phyloP scores from a whole-genome alignment of 495 filamentous ascomycete genomes.

The Cladorrhinum samala region DNA sequence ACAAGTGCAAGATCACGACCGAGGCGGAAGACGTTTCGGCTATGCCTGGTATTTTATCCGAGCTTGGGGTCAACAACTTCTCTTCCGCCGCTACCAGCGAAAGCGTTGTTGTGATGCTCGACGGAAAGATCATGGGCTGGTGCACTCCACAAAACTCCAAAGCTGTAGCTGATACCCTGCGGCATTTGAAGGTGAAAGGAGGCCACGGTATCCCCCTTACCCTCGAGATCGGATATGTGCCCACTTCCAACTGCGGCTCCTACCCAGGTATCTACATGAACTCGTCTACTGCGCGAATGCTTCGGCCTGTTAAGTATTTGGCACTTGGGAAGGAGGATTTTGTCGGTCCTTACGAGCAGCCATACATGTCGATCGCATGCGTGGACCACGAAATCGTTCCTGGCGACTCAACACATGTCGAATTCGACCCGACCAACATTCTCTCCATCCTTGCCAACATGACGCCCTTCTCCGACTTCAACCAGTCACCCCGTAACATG shows the following conservation, averaged over 20 bases:
- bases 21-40: constrained; percentile 60
- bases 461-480: constrained; percentile 98
- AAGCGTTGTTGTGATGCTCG: constrained; percentile 80
- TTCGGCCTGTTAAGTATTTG: constrained; percentile 86
- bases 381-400: constrained; percentile 75
- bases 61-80: constrained; percentile 67
- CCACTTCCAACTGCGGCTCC: constrained; percentile 77
- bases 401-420: constrained; percentile 85
- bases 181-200: constrained; percentile 94
- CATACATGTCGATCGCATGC: constrained; percentile 96
- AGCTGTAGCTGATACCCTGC: constrained; percentile 71
- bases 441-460: constrained; percentile 97
- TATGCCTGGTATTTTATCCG: constrained; percentile 62
- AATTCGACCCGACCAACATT: constrained; percentile 93
- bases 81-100: constrained; percentile 71
- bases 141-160: constrained; percentile 77
- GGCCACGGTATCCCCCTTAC: constrained; percentile 74
- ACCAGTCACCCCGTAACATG: constrained; percentile 98
- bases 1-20: constrained; percentile 89
- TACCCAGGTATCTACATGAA: constrained; percentile 96
- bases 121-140: constrained; percentile 85
- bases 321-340: constrained; percentile 76
- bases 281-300: constrained; percentile 77
- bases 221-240: constrained; percentile 88
- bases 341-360: constrained; percentile 91